A percentile compares a stretch with the other conserved stretches of the same genome.
Conservation (phyloP, 805 yeast genomes). For the Barnettozyma populi region DNA sequence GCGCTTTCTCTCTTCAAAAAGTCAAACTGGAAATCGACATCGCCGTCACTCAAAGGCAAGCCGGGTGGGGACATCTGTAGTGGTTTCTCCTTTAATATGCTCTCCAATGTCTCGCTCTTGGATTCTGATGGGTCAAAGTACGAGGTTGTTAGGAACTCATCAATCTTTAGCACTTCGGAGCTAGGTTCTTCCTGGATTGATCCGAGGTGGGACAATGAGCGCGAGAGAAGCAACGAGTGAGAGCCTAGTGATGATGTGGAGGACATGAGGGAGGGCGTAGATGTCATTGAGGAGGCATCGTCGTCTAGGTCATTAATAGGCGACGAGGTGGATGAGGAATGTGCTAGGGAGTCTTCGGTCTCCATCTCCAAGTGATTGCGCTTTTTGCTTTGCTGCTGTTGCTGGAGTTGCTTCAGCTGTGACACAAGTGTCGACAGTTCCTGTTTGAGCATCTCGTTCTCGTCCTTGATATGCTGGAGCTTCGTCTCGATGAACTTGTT, state of each 20-base stretch:
- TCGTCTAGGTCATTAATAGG: conserved; percentile 18
- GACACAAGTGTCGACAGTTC: conserved; percentile 41
- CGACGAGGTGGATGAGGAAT: conserved; percentile 2
- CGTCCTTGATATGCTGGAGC: conserved; percentile 38
- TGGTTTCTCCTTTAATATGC: conserved; percentile 3
- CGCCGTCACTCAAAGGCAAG: conserved; percentile 8
- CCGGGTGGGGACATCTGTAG: conserved; percentile 3
- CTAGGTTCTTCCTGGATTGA: conserved; percentile 23
- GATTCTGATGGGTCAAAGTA: conserved; percentile 15
- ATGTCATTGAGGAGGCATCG: conserved; percentile 20
- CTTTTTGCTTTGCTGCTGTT: conserved; percentile 16
- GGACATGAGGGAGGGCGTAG: conserved; percentile 23
- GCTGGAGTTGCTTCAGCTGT: conserved; percentile 34
- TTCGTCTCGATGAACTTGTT: conserved; percentile 34
- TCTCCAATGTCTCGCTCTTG: neutral
- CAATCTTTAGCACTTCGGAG: conserved; percentile 15
- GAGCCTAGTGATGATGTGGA: conserved; percentile 14
- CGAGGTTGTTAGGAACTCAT: conserved; percentile 22
- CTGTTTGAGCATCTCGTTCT: conserved; percentile 37
- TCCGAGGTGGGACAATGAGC: conserved; percentile 12
- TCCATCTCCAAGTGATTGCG: conserved; percentile 18
- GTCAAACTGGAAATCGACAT: conserved; percentile 21
- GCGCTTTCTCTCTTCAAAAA: conserved; percentile 20
- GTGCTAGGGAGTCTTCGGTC: conserved; percentile 11
- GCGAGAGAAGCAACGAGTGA: conserved; percentile 5